Conservation (phyloP, 129 eudicot genomes). For the Kitagawia praeruptora region DNA sequence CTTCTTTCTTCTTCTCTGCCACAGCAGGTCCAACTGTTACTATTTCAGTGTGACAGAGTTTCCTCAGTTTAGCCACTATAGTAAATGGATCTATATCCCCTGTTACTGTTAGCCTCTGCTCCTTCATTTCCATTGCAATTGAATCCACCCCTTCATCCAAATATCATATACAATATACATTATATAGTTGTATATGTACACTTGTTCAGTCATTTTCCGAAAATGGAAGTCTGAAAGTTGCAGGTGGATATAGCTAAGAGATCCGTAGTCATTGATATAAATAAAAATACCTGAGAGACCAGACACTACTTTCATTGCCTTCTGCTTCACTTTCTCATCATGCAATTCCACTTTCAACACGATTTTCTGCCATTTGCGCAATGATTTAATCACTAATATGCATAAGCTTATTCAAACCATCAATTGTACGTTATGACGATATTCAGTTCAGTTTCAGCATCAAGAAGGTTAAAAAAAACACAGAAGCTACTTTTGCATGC, state of each 20-base stretch:
- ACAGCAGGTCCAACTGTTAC: slow-evolving; percentile 72
- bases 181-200: not conserved
- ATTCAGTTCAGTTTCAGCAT: not conserved
- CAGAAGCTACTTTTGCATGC: not conserved
- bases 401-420: not conserved
- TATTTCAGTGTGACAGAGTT: slow-evolving; percentile 55
- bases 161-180: not conserved
- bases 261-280: no score
- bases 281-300: slow-evolving; percentile 52
- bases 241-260: not conserved
- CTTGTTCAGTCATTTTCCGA: not conserved
- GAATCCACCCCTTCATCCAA: slow-evolving; percentile 55
- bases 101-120: slow-evolving; percentile 62
- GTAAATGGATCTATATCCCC: slow-evolving; percentile 75
- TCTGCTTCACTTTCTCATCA: slow-evolving; percentile 73
- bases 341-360: slow-evolving; percentile 64
- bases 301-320: slow-evolving; percentile 76
- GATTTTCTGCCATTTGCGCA: slow-evolving; percentile 44
- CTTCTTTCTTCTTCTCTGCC: slow-evolving; percentile 69
- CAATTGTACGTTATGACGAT: no score
- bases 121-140: slow-evolving; percentile 61
- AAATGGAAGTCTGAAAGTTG: not conserved
- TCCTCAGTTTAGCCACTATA: slow-evolving; percentile 59
- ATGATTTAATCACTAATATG: not conserved
- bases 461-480: not conserved